Percentiles rank a stretch among this genome's conserved stretches.
phyloP scores from a whole-genome alignment of 768 basidiomycete species.

The Floccularia luteovirens region DNA sequence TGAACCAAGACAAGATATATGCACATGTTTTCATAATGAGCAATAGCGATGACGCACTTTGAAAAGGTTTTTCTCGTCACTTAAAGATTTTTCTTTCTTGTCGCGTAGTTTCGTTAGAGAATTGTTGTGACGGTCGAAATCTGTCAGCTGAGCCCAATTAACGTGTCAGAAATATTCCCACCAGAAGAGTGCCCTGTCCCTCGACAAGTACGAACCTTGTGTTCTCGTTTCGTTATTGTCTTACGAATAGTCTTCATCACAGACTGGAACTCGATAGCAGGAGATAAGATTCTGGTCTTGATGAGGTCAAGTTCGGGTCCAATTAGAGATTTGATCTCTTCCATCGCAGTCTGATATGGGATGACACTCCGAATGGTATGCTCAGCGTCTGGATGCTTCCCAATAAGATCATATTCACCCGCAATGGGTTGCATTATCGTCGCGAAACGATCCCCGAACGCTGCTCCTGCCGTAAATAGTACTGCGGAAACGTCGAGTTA shows the following conservation, averaged over 20 bases:
- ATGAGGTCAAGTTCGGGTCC: conserved; percentile 93
- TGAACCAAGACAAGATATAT: neutral
- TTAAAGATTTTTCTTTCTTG: conserved; percentile 96
- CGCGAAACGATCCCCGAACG: conserved; percentile 58
- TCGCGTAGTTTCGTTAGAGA: conserved; percentile 92
- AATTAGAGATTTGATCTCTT: conserved; percentile 73
- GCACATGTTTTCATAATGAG: too few species aligned
- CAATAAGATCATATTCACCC: conserved; percentile 73
- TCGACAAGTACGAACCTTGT: conserved; percentile 62
- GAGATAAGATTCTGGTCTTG: conserved; percentile 75
- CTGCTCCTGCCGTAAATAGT: conserved; percentile 58
- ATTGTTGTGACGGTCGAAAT: conserved; percentile 96
- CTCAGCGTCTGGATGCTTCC: conserved; percentile 70
- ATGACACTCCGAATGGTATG: conserved; percentile 76
- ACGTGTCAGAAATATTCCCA: neutral
- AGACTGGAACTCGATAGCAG: conserved; percentile 82
- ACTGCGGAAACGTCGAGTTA: conserved; percentile 24
- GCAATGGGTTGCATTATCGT: conserved; percentile 57
- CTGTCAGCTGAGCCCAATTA: conserved; percentile 51
- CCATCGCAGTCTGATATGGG: conserved; percentile 65
- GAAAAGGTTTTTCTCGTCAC: conserved; percentile 95
- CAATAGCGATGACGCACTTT: conserved; percentile 70
- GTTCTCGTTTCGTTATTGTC: conserved; percentile 92
- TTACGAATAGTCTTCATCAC: conserved; percentile 88
- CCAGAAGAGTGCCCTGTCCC: neutral